These are phyloP conservation scores for Annulohypoxylon stygium DNA, from an alignment of 495 filamentous ascomycete species.

Conservation along the genomic window DNA sequence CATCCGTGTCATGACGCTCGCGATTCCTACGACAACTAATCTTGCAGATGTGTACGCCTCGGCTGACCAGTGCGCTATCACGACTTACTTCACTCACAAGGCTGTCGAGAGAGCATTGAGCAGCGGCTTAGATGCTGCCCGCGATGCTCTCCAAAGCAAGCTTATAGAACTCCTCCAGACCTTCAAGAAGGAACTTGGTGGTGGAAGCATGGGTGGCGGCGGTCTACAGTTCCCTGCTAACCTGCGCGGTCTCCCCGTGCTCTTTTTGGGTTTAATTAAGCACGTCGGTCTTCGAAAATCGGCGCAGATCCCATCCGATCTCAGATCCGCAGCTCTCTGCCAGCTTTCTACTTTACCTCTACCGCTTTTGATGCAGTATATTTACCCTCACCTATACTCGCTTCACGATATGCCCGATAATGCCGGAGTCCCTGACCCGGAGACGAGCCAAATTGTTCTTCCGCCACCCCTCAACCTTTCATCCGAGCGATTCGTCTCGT, in stretches of 20 bases:
- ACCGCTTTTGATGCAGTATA: slow-evolving; percentile 94
- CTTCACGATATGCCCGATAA: slow-evolving; percentile 98
- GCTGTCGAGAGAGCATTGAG: slow-evolving; percentile 91
- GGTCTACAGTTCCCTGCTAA: slow-evolving; percentile 95
- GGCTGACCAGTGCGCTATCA: slow-evolving; percentile 92
- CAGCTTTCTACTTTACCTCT: slow-evolving; percentile 92
- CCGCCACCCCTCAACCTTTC: slow-evolving; percentile 89
- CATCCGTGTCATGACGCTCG: slow-evolving; percentile 93
- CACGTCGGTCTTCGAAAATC: slow-evolving; percentile 96
- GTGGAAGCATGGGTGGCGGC: slow-evolving; percentile 92
- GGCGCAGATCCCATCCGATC: slow-evolving; percentile 94
- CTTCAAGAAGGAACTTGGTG: slow-evolving; percentile 96
- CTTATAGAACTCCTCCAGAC: slow-evolving; percentile 92
- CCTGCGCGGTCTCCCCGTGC: slow-evolving; percentile 83
- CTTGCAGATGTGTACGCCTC: slow-evolving; percentile 93
- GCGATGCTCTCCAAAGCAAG: slow-evolving; percentile 91
- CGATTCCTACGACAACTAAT: slow-evolving; percentile 90
- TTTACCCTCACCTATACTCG: slow-evolving; percentile 93
- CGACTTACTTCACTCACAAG: slow-evolving; percentile 96
- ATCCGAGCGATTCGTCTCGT: slow-evolving; percentile 86
- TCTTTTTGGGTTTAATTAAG: slow-evolving; percentile 96
- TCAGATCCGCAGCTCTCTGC: slow-evolving; percentile 93
- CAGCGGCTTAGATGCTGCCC: slow-evolving; percentile 87
- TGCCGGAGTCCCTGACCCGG: slow-evolving; percentile 84
- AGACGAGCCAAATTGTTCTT: slow-evolving; percentile 87